Base-by-base conservation (phyloP, 306 rosid species). In the Calophaca sinica region DNA sequence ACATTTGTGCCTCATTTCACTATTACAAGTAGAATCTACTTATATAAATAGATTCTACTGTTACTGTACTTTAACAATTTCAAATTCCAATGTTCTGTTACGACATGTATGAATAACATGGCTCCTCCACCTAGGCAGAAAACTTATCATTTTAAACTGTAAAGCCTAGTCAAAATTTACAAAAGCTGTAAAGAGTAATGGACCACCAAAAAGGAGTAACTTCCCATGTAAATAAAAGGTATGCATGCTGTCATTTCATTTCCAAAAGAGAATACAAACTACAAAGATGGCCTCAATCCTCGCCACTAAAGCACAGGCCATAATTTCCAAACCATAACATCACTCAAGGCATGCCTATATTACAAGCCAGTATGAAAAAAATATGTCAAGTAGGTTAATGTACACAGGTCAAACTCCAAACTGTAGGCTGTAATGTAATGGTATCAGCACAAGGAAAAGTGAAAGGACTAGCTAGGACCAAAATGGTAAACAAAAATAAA, bases 331-430 rank as follows among this genome's bases (percentile, higher is more conserved):
- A 79, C 79, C 65, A 79, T 45, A 77, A 66, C 42, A 75, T 59
- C 78, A 70, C 46, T 82, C 50, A 69, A 68, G 72, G 81, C 57
- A 68, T 68, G 82, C 66, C 86, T 68, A 79, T 66, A 66, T 66
- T 66, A 66, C 72, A 80, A 85, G 69, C 80, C 84, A 32, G 88
- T 70, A 74, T 70, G 64, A 78, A 69, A 66, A 73, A 64, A 51
- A 78, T 62, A 42, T 52, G 53, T 31, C 26, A 78, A 72, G 76
- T 68, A 78, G 70, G 72, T 70, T 79, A 41, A 52, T 80, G 65
- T 71, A 70, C 41, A 80, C 42, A 31, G 36, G 77, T 61, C 80
- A 52, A 36, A 61, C 78, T 48, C 67, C 62, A 45, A 73, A 32
- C 42, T 41, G 79, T 82, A 79, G 70, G 79, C 77, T 42, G 48